phyloP scores from a whole-genome alignment of 2,329 filamentous ascomycete species.

The Scedosporium aurantiacum region DNA sequence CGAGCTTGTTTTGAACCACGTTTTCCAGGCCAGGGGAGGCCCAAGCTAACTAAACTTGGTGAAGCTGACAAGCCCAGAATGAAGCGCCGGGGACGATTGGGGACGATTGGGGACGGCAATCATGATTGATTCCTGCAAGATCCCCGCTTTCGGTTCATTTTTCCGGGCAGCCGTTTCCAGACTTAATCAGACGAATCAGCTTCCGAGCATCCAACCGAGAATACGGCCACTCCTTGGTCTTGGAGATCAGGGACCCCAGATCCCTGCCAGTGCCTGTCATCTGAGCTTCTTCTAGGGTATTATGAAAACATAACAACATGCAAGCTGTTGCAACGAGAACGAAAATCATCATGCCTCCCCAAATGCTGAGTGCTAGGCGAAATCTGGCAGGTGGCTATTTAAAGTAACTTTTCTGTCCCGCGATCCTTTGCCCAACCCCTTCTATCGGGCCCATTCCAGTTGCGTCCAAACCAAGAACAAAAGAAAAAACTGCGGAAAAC shows the following conservation, averaged over 20 bases:
- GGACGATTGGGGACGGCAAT: too few species aligned
- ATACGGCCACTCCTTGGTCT: not conserved
- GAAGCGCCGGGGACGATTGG: too few species aligned
- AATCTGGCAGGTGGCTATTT: not conserved
- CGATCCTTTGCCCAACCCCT: not conserved
- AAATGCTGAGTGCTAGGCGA: not conserved
- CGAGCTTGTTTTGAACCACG: not conserved
- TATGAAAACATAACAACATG: not conserved
- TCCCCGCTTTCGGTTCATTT: not conserved
- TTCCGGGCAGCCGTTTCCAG: not conserved
- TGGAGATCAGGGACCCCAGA: not conserved
- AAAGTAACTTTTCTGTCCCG: not conserved
- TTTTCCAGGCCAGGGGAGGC: not conserved
- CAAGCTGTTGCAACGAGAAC: not conserved
- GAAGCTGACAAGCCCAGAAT: not conserved
- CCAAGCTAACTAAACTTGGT: not conserved
- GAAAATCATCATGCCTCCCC: not conserved
- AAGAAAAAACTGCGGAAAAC: not conserved
- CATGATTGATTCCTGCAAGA: constrained; percentile 1
- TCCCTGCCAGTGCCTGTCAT: not conserved
- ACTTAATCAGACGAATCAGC: not conserved
- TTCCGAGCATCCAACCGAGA: not conserved
- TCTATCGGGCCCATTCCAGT: not conserved
- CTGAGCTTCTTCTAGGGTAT: not conserved
- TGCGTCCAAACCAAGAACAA: not conserved